phyloP scores from a whole-genome alignment of 768 basidiomycete genomes.

The Pleurotus ostreatus region DNA sequence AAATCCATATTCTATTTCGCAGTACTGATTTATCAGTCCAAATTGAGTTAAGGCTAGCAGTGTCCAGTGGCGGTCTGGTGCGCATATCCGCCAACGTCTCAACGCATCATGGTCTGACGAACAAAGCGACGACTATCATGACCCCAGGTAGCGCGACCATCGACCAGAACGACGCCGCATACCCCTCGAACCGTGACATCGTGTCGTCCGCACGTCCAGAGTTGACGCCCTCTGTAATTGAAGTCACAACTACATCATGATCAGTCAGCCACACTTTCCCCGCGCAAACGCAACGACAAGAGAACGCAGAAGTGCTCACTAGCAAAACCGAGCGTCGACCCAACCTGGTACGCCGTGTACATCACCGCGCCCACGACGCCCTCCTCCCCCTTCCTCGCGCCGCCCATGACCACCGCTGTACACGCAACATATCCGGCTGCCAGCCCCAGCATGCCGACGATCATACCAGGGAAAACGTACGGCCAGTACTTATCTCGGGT shows the following conservation, averaged over 20 bases:
- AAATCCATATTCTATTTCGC: too few relatives aligned
- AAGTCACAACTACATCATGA: not conserved
- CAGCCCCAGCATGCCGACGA: conserved; percentile 38
- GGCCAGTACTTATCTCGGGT: conserved; percentile 36
- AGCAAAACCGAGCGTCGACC: conserved; percentile 9
- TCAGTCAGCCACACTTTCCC: not conserved
- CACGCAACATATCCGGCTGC: conserved; percentile 30
- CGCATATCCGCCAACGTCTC: too few relatives aligned
- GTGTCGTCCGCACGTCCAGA: not conserved
- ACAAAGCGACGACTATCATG: not conserved
- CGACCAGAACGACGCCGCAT: conserved; percentile 1
- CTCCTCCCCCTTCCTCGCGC: conserved; percentile 10
- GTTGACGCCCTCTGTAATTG: conserved; percentile 5
- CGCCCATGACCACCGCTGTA: conserved; percentile 12
- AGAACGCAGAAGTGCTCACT: not conserved
- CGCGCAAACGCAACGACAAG: not conserved
- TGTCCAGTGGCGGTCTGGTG: too few relatives aligned
- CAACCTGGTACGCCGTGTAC: conserved; percentile 11
- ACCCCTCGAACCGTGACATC: not conserved
- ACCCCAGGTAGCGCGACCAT: not conserved
- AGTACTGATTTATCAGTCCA: too few relatives aligned
- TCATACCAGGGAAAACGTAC: conserved; percentile 42
- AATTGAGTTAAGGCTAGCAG: too few relatives aligned
- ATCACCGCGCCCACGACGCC: conserved; percentile 13
- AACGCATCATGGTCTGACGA: not conserved